A percentile compares a stretch with the other conserved stretches of the same genome.
phyloP scores from a whole-genome alignment of 176 grass and related monocot genomes.

The Ampelocalamus luodianensis region DNA sequence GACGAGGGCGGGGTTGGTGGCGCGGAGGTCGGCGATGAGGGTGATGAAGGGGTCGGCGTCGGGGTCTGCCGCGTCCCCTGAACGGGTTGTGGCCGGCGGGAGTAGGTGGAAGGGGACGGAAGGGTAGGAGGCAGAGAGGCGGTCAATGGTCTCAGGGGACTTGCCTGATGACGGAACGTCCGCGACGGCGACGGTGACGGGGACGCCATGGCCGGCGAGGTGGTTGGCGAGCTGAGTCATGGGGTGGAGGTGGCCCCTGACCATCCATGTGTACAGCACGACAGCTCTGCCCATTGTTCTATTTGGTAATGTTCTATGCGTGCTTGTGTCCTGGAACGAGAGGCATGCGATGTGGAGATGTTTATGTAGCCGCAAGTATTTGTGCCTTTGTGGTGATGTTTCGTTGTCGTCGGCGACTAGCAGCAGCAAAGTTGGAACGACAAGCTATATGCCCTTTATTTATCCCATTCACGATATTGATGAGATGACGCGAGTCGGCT shows the following conservation, averaged over 20 bases:
- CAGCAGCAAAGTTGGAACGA: too few species aligned
- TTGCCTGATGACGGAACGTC: constrained; percentile 48
- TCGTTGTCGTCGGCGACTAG: too few species aligned
- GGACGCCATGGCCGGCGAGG: constrained; percentile 37
- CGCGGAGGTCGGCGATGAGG: constrained; percentile 46
- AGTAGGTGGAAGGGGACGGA: constrained; percentile 58
- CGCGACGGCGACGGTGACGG: constrained; percentile 42
- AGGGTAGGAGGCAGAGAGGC: constrained; percentile 40
- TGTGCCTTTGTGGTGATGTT: too few species aligned
- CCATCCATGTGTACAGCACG: constrained; percentile 45
- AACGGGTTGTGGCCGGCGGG: neutral
- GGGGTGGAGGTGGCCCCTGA: constrained; percentile 59
- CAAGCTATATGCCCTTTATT: too few species aligned
- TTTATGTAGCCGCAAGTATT: too few species aligned
- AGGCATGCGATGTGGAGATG: too few species aligned
- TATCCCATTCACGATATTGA: too few species aligned
- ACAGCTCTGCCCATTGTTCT: too few species aligned
- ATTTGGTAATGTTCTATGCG: too few species aligned
- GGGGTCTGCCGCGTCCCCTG: constrained; percentile 5
- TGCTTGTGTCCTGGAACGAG: too few species aligned
- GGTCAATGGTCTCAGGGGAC: neutral
- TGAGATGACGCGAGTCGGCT: too few species aligned
- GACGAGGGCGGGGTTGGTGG: constrained; percentile 38
- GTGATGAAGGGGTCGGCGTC: constrained; percentile 47
- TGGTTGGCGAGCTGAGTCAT: constrained; percentile 54